A percentile compares a stretch with the other conserved stretches of the same genome.
These are phyloP conservation scores for Thuja plicata DNA, from an alignment of 83 land plant genomes.

Conservation along the genomic window DNA sequence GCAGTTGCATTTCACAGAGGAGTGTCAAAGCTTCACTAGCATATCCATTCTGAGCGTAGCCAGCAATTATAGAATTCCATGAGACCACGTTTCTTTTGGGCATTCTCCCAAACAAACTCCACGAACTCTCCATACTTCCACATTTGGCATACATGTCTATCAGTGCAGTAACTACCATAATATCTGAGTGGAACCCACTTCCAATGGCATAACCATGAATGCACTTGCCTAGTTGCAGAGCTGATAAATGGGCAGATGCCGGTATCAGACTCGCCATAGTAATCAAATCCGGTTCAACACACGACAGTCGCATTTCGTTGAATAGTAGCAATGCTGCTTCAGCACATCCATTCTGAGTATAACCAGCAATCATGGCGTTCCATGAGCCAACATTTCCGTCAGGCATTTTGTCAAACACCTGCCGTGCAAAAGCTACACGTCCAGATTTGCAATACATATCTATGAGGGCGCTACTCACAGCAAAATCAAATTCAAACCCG, in stretches of 20 bases:
- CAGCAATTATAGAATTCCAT: constrained; percentile 17
- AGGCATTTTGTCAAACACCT: constrained; percentile 36
- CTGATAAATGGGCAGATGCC: constrained; percentile 3
- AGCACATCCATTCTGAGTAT: constrained; percentile 13
- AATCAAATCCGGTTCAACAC: constrained; percentile 6
- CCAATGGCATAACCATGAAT: constrained; percentile 1
- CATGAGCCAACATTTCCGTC: constrained; percentile 49
- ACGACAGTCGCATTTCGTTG: background rate
- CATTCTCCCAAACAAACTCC: constrained; percentile 11
- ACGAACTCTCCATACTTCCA: constrained; percentile 1
- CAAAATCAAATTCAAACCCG: constrained; percentile 13
- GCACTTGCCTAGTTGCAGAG: constrained; percentile 4
- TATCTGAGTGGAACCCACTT: constrained; percentile 8
- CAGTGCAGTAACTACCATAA: constrained; percentile 13
- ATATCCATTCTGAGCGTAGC: constrained; percentile 7
- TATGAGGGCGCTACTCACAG: constrained; percentile 6
- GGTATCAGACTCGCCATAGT: constrained; percentile 10
- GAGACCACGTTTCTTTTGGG: constrained; percentile 10
- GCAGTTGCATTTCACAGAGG: constrained; percentile 8
- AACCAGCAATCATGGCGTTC: constrained; percentile 56
- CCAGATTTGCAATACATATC: constrained; percentile 13
- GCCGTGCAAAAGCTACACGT: constrained; percentile 24
- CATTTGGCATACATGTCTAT: constrained; percentile 18
- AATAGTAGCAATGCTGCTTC: constrained; percentile 8
- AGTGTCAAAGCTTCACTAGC: constrained; percentile 9